Percentiles rank a stretch among this genome's conserved stretches.
phyloP scores from a whole-genome alignment of 2,329 filamentous ascomycete genomes.

The Clonostachys rhizophaga region DNA sequence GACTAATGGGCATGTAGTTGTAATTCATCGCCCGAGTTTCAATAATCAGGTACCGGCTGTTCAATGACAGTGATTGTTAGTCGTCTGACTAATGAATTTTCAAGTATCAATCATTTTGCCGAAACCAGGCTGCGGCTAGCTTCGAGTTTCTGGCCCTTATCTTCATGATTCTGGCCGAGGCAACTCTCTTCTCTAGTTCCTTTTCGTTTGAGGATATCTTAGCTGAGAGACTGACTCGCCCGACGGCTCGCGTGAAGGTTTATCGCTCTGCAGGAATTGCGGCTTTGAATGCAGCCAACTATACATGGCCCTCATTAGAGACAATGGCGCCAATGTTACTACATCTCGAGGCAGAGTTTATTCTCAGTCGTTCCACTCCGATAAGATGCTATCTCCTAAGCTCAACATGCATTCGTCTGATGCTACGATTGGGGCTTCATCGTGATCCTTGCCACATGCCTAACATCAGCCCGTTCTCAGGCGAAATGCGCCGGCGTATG shows the following conservation, averaged over 20 bases:
- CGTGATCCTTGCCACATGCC: constrained; percentile 48
- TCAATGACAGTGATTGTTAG: too few species aligned
- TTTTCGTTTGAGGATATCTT: constrained; percentile 36
- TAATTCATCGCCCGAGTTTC: constrained; percentile 42
- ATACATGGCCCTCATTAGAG: too few species aligned
- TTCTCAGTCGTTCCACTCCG: constrained; percentile 43
- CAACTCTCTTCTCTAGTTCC: constrained; percentile 37
- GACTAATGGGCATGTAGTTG: constrained; percentile 3
- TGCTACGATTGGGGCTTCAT: constrained; percentile 55
- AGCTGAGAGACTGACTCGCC: constrained; percentile 27
- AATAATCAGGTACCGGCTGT: too few species aligned
- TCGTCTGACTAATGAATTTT: too few species aligned
- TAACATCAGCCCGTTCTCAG: constrained; percentile 39
- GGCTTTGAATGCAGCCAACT: too few species aligned
- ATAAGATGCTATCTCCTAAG: constrained; percentile 50
- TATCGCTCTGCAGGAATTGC: constrained; percentile 25
- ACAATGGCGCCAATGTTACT: constrained; percentile 26
- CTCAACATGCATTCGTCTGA: constrained; percentile 44
- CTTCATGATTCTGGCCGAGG: constrained; percentile 39
- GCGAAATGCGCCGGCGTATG: constrained; percentile 38
- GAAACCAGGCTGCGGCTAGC: constrained; percentile 28
- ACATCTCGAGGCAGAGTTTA: constrained; percentile 48
- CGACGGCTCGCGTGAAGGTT: constrained; percentile 37
- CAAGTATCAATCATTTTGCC: constrained; percentile 38
- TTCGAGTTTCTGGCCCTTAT: constrained; percentile 46